Percentiles rank a stretch among this genome's conserved stretches.
phyloP scores from a whole-genome alignment of 805 yeast species.

The Wickerhamiella slavikovae region DNA sequence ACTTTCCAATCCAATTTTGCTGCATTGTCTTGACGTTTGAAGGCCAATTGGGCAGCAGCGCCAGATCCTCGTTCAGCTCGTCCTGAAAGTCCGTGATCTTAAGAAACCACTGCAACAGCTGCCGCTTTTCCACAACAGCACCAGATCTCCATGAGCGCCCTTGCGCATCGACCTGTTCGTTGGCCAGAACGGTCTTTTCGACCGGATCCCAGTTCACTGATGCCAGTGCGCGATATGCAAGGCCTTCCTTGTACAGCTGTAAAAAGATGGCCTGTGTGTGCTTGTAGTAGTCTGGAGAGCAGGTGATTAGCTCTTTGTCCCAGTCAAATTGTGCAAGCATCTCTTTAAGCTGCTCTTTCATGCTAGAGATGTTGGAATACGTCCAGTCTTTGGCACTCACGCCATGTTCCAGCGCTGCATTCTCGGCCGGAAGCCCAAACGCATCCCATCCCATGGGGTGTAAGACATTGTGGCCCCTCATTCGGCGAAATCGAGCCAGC shows the following conservation, averaged over 20 bases:
- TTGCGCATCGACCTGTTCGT: slow-evolving; percentile 81
- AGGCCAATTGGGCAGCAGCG: slow-evolving; percentile 59
- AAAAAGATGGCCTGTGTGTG: slow-evolving; percentile 83
- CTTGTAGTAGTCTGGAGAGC: slow-evolving; percentile 69
- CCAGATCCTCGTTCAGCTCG: slow-evolving; percentile 43
- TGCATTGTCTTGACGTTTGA: slow-evolving; percentile 78
- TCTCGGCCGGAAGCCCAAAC: slow-evolving; percentile 94
- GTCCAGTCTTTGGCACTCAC: slow-evolving; percentile 78
- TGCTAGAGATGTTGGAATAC: slow-evolving; percentile 47
- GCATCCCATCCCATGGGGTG: slow-evolving; percentile 99
- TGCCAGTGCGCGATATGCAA: slow-evolving; percentile 72
- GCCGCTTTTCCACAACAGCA: slow-evolving; percentile 68
- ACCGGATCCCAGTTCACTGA: slow-evolving; percentile 97
- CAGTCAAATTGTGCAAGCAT: slow-evolving; percentile 85
- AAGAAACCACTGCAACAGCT: slow-evolving; percentile 82
- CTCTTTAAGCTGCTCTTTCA: slow-evolving; percentile 61
- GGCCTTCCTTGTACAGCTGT: slow-evolving; percentile 47
- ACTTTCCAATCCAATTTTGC: slow-evolving; percentile 80
- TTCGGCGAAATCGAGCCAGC: slow-evolving; percentile 53
- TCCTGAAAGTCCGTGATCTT: slow-evolving; percentile 70
- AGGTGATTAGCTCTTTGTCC: slow-evolving; percentile 77
- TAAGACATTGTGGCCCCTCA: slow-evolving; percentile 56
- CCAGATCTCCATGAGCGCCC: slow-evolving; percentile 97
- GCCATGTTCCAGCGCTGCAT: slow-evolving; percentile 81
- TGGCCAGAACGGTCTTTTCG: slow-evolving; percentile 85